Base-by-base conservation (phyloP, 2,329 filamentous ascomycete species). In the Karstenula rhodostoma region DNA sequence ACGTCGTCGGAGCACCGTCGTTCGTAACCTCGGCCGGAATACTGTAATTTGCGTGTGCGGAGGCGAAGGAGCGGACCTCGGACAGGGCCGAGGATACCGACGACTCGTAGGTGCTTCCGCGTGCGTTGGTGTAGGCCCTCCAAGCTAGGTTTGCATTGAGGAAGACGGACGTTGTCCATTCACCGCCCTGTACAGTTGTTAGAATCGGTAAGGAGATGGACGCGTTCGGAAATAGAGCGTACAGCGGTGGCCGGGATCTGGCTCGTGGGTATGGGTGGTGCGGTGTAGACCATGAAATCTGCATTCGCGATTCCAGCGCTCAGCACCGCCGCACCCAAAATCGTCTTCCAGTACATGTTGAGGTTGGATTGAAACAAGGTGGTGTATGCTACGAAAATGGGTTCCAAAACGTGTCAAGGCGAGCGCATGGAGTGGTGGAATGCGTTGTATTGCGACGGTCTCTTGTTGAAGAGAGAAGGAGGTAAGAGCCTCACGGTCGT, bases 221-320 rank as follows among this genome's bases (percentile, higher is more conserved):
- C 10, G 29, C 56, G 17, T 65, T 7, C 19, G 27, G 19, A 7
- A n/a, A 15, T 22, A 19, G 37, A 29, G 32, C 51, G 35, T 43
- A 44, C 35, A 19, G 51, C 51, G 60, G 73, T 73, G 35, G 54
- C 66, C 3, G 71, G 72, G 6, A 74, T 69, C 8, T 65, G 67
- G 15, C 59, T 57, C 6, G 69, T 73, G 13, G 72, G 72, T 19
- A 74, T 73, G 1, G 72, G 72, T 4, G 70, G 70, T 27, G 65
- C 67, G 1, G 71, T 74, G 54, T 74, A 74, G 15, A 74, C 68
- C 70, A 73, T 72, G 59, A 74, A 74, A 56, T 74, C 72, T 55
- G 70, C 70, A 17, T 64, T 60, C 12, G 60, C 68, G 32, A 67
- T 35, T 23, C 57, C 50, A 37, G 70, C 29, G 19, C 66, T 43